Evolutionary conservation across 306 rosid species (phyloP).

Genomic region (Alnus rubra): DNA sequence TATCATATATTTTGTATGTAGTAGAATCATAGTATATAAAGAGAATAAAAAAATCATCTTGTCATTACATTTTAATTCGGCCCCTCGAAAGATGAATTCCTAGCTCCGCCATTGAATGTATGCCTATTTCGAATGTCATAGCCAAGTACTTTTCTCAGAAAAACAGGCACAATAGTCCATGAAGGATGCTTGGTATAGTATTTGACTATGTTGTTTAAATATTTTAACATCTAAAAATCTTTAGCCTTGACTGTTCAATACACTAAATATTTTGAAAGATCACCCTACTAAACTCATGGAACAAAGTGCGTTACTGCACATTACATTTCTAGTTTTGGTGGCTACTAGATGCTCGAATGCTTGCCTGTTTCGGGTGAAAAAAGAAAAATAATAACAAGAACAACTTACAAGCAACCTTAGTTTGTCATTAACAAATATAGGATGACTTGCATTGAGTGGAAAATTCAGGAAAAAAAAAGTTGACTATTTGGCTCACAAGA

Average conservation of each 20-base stretch:
- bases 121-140: not conserved
- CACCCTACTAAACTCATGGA: not conserved
- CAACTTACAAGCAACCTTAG: not conserved
- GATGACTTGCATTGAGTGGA: not conserved
- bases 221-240: not conserved
- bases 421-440: not conserved
- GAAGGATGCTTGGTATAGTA: not conserved
- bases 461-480: not conserved
- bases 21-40: no score
- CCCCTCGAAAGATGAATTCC: no score
- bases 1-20: no score
- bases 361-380: not conserved
- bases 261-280: not conserved
- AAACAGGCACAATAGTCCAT: not conserved
- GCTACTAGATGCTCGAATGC: not conserved
- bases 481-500: not conserved
- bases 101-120: not conserved
- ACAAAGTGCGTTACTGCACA: not conserved
- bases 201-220: not conserved
- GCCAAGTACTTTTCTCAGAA: not conserved
- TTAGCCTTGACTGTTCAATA: not conserved
- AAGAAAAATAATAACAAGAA: not conserved
- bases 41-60: no score
- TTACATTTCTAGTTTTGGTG: not conserved
- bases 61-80: no score